A percentile compares a stretch with the other conserved stretches of the same genome.
Evolutionary conservation across 192 early-diverging fungal species (phyloP).

Genomic region (Coemansia reversa): DNA sequence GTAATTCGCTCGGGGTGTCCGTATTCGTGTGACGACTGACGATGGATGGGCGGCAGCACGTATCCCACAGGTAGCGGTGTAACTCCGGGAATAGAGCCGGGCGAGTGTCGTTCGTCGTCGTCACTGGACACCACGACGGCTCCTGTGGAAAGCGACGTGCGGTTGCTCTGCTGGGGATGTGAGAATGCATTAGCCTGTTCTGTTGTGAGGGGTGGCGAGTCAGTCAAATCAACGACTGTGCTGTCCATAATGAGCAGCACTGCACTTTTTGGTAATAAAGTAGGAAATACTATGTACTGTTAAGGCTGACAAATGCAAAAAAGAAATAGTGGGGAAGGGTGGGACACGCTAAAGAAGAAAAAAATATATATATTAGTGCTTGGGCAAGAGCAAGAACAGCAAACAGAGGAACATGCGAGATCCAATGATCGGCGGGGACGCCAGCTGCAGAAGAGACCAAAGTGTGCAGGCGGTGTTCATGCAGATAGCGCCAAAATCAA

Average conservation of each 20-base stretch:
- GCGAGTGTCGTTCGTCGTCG: slow-evolving; percentile 15
- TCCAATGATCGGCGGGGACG: background rate
- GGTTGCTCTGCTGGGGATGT: background rate
- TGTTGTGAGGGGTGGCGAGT: slow-evolving; percentile 20
- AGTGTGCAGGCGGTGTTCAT: background rate
- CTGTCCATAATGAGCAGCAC: slow-evolving; percentile 16
- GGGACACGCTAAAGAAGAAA: background rate
- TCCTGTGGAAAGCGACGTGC: background rate
- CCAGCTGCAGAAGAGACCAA: background rate
- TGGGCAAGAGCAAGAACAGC: background rate
- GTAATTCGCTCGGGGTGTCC: slow-evolving; percentile 44
- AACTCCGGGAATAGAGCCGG: slow-evolving; percentile 5
- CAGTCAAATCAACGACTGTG: slow-evolving; percentile 33
- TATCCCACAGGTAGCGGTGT: slow-evolving; percentile 30
- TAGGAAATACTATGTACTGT: background rate
- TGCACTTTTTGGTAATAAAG: background rate
- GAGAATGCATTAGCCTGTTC: slow-evolving; percentile 4
- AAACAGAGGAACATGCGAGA: slow-evolving; percentile 7
- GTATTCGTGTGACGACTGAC: slow-evolving; percentile 12
- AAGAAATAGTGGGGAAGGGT: background rate
- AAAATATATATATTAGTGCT: background rate
- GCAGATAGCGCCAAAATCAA: no score
- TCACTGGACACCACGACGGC: slow-evolving; percentile 35
- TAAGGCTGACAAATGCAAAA: slow-evolving; percentile 1
- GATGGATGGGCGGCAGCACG: slow-evolving; percentile 32